Conservation (phyloP, 805 yeast species). For the Metschnikowia lachancei region DNA sequence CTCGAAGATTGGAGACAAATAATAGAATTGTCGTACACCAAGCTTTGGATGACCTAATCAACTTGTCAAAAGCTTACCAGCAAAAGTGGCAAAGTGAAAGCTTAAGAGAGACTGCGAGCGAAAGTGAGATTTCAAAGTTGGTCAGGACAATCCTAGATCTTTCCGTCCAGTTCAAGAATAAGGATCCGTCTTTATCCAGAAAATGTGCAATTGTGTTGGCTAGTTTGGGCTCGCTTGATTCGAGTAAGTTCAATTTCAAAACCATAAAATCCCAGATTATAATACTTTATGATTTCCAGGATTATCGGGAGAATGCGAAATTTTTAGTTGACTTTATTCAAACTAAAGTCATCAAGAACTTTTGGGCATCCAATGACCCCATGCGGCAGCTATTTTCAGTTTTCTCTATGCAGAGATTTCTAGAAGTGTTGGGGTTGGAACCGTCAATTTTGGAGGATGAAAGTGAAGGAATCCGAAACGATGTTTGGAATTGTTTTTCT, state of each 20-base stretch:
- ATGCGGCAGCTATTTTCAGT: constrained; percentile 79
- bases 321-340: constrained; percentile 68
- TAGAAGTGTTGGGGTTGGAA: constrained; percentile 58
- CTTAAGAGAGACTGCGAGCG: constrained; percentile 31
- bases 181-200: constrained; percentile 48
- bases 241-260: constrained; percentile 50
- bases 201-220: constrained; percentile 71
- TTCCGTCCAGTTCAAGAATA: constrained; percentile 52
- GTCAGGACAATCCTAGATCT: constrained; percentile 55
- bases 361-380: constrained; percentile 89
- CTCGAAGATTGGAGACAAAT: constrained; percentile 55
- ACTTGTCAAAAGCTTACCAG: constrained; percentile 52
- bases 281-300: constrained; percentile 60
- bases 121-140: constrained; percentile 40
- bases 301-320: constrained; percentile 55
- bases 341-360: constrained; percentile 71
- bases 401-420: constrained; percentile 81
- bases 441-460: constrained; percentile 20
- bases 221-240: constrained; percentile 72
- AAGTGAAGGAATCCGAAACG: constrained; percentile 20
- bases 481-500: constrained; percentile 61
- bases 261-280: constrained; percentile 44
- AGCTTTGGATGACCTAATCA: constrained; percentile 60
- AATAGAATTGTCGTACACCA: constrained; percentile 72
- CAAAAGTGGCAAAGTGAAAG: constrained; percentile 45